Conservation (phyloP, 371 early-diverging fungal genomes). For the Lichtheimia ornata region DNA sequence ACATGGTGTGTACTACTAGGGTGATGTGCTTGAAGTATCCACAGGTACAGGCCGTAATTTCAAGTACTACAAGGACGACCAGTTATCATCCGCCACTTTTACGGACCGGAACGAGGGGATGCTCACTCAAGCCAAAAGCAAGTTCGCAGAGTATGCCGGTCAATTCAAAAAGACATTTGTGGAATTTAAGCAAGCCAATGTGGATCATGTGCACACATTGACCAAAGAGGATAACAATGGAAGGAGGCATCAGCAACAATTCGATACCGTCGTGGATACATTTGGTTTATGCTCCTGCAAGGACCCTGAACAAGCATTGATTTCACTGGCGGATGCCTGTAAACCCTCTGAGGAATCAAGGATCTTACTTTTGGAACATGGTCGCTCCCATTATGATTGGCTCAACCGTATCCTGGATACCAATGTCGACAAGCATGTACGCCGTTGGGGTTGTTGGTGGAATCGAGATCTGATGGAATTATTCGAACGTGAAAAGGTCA, state of each 20-base stretch:
- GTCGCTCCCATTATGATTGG: constrained; percentile 64
- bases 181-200: constrained; percentile 34
- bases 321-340: constrained; percentile 64
- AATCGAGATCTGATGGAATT: constrained; percentile 78
- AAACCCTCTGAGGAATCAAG: constrained; percentile 55
- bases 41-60: constrained; percentile 78
- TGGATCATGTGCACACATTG: constrained; percentile 17
- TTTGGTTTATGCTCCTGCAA: constrained; percentile 79
- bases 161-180: constrained; percentile 40
- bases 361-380: constrained; percentile 80
- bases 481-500: constrained; percentile 51
- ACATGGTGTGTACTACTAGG: constrained; percentile 23
- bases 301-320: constrained; percentile 69
- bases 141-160: constrained; percentile 33
- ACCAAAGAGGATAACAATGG: not conserved
- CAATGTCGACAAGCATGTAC: constrained; percentile 70
- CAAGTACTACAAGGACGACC: constrained; percentile 51
- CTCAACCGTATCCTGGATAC: constrained; percentile 72
- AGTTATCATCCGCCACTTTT: constrained; percentile 49
- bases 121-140: constrained; percentile 59
- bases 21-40: constrained; percentile 64
- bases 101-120: constrained; percentile 63
- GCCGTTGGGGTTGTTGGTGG: constrained; percentile 88
- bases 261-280: constrained; percentile 81
- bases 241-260: constrained; percentile 18